phyloP scores from a whole-genome alignment of 2,329 filamentous ascomycete genomes.

The Podosphaera fusca region DNA sequence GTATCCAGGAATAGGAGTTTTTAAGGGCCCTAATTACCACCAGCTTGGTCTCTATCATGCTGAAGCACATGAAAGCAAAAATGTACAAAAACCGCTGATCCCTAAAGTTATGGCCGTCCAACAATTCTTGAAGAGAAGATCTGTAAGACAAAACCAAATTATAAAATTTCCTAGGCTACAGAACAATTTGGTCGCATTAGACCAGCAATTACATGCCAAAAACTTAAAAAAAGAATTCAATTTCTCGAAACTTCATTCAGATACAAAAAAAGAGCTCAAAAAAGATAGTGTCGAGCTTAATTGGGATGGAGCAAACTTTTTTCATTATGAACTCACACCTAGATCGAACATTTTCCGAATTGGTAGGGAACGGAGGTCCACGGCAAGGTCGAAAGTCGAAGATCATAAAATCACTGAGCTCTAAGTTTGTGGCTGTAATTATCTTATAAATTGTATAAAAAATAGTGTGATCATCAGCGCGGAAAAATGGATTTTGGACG shows the following conservation, averaged over 20 bases:
- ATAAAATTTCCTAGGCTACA: background rate
- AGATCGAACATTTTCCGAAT: background rate
- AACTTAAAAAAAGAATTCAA: slow-evolving; percentile 3
- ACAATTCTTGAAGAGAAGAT: slow-evolving; percentile 13
- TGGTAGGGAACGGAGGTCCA: background rate
- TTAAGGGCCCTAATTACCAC: slow-evolving; percentile 31
- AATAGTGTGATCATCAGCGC: too few species aligned
- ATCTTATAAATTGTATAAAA: too few species aligned
- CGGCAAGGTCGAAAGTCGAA: background rate
- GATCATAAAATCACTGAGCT: too few species aligned
- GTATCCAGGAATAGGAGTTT: slow-evolving; percentile 23
- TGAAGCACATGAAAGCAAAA: slow-evolving; percentile 25
- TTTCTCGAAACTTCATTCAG: background rate
- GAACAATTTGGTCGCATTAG: background rate
- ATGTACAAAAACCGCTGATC: slow-evolving; percentile 23
- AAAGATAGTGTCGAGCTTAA: slow-evolving; percentile 1
- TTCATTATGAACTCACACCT: slow-evolving; percentile 1
- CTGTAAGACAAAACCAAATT: background rate
- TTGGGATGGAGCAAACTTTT: slow-evolving; percentile 1
- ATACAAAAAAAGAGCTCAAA: slow-evolving; percentile 1
- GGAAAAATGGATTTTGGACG: too few species aligned
- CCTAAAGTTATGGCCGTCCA: slow-evolving; percentile 22
- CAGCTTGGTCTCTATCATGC: slow-evolving; percentile 22
- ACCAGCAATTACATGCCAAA: slow-evolving; percentile 1
- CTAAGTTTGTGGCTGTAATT: too few species aligned